Base-by-base conservation (phyloP, 1,284 basidiomycete genomes). In the Cutaneotrichosporon sp. region DNA sequence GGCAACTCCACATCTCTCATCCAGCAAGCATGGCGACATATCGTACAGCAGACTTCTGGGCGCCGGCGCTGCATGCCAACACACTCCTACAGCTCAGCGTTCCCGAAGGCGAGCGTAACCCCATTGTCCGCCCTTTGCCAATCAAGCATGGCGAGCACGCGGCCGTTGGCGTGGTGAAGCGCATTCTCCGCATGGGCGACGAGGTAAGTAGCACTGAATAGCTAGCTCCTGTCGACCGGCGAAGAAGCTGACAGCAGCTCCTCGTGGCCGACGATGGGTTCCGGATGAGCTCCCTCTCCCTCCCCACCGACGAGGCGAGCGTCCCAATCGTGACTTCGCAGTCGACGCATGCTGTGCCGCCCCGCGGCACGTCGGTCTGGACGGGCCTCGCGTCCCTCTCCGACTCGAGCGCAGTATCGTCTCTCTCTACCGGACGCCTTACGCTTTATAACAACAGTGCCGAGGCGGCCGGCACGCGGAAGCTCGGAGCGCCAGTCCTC, bases 1-100 rank as follows among this genome's bases (percentile, higher is more conserved):
- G 32, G 32, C 30, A 22, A 51, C 42, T 26, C 52, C 22, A 38
- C 11, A 42, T 58, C 32, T 49, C 58, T 34, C 11, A 40, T n/a
- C 49, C 32, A 49, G 16, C 7, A 61, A 18, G 21, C 34, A 69
- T 69, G 65, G 26, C 65, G 36, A 63, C 63, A 30, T 67, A 65
- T 18, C 68, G 64, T 53, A 75, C 75, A 3, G 64, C 73, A 57
- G 72, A 74, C 60, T 77, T 81, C 62, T 72, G 80, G 59, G 73
- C 74, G 14, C 77, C 80, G 4, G 77, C 77, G 1, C 69, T 79
- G 9, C 72, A 77, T 61, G 73, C 76, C 13, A 78, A 76, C 65
- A 76, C 80, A 10, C 68, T 81, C 26, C 64, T 76, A n/a, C 73
- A 78, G 58, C 60, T 81, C 21, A 71, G 74, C 16, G 70, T 81